Percentiles rank a stretch among this genome's conserved stretches.
Conservation (phyloP, 148 eudicot genomes). For the Chenopodium quinoa region DNA sequence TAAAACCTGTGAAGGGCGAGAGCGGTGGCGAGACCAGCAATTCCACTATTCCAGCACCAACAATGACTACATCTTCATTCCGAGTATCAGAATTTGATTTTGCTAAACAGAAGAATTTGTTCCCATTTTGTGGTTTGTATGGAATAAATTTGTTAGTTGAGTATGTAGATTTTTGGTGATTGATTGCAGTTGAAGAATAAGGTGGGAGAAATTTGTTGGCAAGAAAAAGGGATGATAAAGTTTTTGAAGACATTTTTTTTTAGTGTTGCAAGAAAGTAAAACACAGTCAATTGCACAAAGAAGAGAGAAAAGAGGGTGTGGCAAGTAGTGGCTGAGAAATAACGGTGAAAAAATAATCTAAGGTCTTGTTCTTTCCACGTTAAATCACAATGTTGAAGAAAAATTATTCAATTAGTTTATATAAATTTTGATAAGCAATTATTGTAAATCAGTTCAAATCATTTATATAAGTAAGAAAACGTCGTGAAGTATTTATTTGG, state of each 20-base stretch:
- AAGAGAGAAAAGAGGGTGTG: neutral
- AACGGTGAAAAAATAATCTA: too few relatives aligned
- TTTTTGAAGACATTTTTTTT: slow-evolving; percentile 19
- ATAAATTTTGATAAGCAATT: too few relatives aligned
- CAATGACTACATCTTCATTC: slow-evolving; percentile 65
- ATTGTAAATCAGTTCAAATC: too few relatives aligned
- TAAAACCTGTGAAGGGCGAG: slow-evolving; percentile 76
- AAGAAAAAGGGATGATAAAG: slow-evolving; percentile 14
- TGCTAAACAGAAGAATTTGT: slow-evolving; percentile 17
- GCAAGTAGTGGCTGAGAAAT: neutral
- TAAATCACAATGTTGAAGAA: too few relatives aligned
- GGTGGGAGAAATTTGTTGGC: slow-evolving; percentile 1
- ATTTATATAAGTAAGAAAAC: too few relatives aligned
- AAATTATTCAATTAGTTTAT: too few relatives aligned
- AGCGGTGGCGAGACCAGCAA: slow-evolving; percentile 93
- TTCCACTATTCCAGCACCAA: slow-evolving; percentile 90
- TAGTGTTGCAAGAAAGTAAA: neutral
- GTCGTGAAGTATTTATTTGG: too few relatives aligned
- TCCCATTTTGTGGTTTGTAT: neutral
- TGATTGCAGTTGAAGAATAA: neutral
- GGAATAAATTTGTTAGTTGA: neutral
- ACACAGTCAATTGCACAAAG: neutral
- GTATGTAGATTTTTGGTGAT: slow-evolving; percentile 10
- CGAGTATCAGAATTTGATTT: slow-evolving; percentile 14
- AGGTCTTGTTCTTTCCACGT: too few relatives aligned